Conservation (phyloP, 352 stramenopile species). For the Peronosclerospora sorghi region DNA sequence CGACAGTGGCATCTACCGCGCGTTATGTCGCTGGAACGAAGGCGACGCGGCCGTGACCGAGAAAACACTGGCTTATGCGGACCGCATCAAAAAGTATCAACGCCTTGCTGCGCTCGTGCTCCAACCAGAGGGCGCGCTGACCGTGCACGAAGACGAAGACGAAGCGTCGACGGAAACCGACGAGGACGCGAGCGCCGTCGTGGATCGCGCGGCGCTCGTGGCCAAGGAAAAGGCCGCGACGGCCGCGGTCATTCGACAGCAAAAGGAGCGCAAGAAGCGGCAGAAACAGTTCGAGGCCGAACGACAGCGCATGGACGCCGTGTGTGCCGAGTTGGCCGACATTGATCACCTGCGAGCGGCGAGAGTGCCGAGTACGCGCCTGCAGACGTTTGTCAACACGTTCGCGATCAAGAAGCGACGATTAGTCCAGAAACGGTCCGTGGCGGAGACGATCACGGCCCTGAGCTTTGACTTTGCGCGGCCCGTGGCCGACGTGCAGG, state of each 20-base stretch:
- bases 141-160: slow-evolving; percentile 7
- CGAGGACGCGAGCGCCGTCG: slow-evolving; percentile 5
- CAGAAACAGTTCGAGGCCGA: slow-evolving; percentile 22
- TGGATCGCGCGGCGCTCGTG: slow-evolving; percentile 11
- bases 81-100: slow-evolving; percentile 51
- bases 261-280: slow-evolving; percentile 13
- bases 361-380: slow-evolving; percentile 29
- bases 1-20: slow-evolving; percentile 40
- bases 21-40: slow-evolving; percentile 53
- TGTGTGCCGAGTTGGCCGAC: slow-evolving; percentile 31
- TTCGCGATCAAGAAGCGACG: slow-evolving; percentile 42
- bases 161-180: slow-evolving; percentile 2
- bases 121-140: slow-evolving; percentile 23
- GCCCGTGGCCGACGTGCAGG: slow-evolving; percentile 5
- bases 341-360: slow-evolving; percentile 30
- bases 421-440: slow-evolving; percentile 43
- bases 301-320: slow-evolving; percentile 10
- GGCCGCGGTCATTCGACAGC: slow-evolving; percentile 6
- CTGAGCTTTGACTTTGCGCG: slow-evolving; percentile 60
- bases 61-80: slow-evolving; percentile 36
- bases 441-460: slow-evolving; percentile 38
- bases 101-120: slow-evolving; percentile 37
- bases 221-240: slow-evolving; percentile 13
- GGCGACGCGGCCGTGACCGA: slow-evolving; percentile 35
- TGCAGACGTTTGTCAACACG: slow-evolving; percentile 38